Percentiles rank a stretch among this genome's conserved stretches.
Evolutionary conservation across 2,329 filamentous ascomycete species (phyloP).

Genomic region (Stachybotrys chartarum): DNA sequence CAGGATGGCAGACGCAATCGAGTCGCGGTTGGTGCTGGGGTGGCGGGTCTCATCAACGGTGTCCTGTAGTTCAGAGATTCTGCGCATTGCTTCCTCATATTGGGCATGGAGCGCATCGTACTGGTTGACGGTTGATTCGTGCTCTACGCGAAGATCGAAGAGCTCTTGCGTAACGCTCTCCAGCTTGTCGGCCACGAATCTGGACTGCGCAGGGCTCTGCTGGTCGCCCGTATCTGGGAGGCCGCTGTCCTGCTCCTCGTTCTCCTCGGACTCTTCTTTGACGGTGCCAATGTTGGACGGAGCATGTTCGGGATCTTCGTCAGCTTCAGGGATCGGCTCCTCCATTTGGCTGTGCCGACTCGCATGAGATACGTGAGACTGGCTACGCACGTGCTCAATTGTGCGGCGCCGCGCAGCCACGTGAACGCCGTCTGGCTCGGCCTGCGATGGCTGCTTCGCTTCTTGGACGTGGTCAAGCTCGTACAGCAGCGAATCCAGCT

Average conservation of each 20-base stretch:
- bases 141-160: conserved; percentile 81
- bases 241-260: conserved; percentile 2
- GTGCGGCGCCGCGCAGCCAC: conserved; percentile 34
- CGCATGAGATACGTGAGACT: conserved; percentile 33
- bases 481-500: conserved; percentile 84
- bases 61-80: conserved; percentile 80
- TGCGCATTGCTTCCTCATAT: conserved; percentile 82
- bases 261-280: conserved; percentile 21
- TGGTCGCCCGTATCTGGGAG: conserved; percentile 15
- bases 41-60: conserved; percentile 72
- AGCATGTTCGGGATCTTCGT: conserved; percentile 31
- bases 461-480: conserved; percentile 78
- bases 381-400: conserved; percentile 45
- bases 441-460: conserved; percentile 25
- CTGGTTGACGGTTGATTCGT: conserved; percentile 75
- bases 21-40: conserved; percentile 45
- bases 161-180: conserved; percentile 89
- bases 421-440: conserved; percentile 29
- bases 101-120: conserved; percentile 77
- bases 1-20: conserved; percentile 49
- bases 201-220: conserved; percentile 70
- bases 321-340: conserved; percentile 47
- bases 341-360: conserved; percentile 48
- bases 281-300: conserved; percentile 23
- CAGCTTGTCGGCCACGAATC: conserved; percentile 85